Evolutionary conservation across 441 rosid species (phyloP).

Genomic region (Melastoma candidum): DNA sequence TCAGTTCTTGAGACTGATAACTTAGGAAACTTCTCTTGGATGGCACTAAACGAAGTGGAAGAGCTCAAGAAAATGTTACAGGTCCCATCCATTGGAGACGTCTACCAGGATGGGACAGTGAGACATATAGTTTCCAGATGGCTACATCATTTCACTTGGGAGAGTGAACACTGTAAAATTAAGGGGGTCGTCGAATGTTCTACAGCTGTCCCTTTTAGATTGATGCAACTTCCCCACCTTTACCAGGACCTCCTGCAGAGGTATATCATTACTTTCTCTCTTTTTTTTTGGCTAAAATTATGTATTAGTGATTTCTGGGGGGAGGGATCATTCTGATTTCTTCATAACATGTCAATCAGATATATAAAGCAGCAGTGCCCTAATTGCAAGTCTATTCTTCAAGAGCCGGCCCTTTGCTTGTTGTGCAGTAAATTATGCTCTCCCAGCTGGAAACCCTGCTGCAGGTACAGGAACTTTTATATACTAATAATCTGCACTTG

Average conservation of each 20-base stretch:
- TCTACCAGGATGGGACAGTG: constrained; percentile 47
- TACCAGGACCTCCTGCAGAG: constrained; percentile 89
- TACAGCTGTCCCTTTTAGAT: constrained; percentile 75
- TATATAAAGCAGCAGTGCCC: constrained; percentile 68
- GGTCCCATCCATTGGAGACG: constrained; percentile 53
- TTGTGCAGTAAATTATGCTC: constrained; percentile 94
- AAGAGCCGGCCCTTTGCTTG: constrained; percentile 82
- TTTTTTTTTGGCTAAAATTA: constrained; percentile 6
- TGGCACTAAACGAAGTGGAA: constrained; percentile 55
- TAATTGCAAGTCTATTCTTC: constrained; percentile 44
- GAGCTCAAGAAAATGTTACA: constrained; percentile 68
- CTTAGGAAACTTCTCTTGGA: constrained; percentile 19
- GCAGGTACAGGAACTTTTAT: constrained; percentile 50
- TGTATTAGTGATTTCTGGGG: not conserved
- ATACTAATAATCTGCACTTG: constrained; percentile 1
- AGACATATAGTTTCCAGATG: constrained; percentile 51
- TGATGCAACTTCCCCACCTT: constrained; percentile 73
- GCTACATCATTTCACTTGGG: constrained; percentile 56
- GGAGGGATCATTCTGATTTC: constrained; percentile 11
- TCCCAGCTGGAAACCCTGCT: constrained; percentile 70
- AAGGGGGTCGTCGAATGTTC: constrained; percentile 33
- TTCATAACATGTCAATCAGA: constrained; percentile 34
- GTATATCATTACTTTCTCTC: constrained; percentile 31
- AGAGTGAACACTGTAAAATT: constrained; percentile 29
- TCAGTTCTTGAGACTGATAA: constrained; percentile 26